These are phyloP conservation scores for Solanum dulcamara DNA, from an alignment of 257 asterid species.

Conservation along the genomic window DNA sequence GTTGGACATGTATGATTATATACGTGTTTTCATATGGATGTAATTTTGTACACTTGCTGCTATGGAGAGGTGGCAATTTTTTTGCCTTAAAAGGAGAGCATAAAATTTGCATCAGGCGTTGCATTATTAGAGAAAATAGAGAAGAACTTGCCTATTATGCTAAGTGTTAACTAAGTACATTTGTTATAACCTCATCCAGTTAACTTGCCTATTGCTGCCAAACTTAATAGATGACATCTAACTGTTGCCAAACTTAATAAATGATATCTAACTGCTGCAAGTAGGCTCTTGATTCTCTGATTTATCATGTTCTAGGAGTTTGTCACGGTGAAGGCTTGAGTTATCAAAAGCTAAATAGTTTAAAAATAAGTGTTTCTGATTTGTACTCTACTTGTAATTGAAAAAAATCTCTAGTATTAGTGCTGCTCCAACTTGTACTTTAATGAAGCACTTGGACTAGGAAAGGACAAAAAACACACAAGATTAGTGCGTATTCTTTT, in stretches of 20 bases:
- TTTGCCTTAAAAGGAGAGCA: background rate
- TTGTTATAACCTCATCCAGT: background rate
- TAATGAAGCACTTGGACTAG: background rate
- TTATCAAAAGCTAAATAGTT: background rate
- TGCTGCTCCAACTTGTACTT: background rate
- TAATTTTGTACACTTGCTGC: background rate
- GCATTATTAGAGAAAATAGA: background rate
- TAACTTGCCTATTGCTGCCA: background rate
- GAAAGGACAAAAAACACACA: background rate
- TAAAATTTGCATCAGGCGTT: background rate
- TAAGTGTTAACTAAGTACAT: background rate
- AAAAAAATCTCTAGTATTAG: background rate
- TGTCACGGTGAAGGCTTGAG: background rate
- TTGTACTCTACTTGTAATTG: background rate
- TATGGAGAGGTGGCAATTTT: background rate
- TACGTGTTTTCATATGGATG: background rate
- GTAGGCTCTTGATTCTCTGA: background rate
- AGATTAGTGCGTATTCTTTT: background rate
- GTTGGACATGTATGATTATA: background rate
- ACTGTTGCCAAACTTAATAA: too few species aligned
- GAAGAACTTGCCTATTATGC: background rate
- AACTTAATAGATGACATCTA: background rate
- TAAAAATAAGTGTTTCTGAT: background rate
- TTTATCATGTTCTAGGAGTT: background rate
- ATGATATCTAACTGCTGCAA: background rate